phyloP scores from a whole-genome alignment of 768 basidiomycete species.

The Calocera viscosa region DNA sequence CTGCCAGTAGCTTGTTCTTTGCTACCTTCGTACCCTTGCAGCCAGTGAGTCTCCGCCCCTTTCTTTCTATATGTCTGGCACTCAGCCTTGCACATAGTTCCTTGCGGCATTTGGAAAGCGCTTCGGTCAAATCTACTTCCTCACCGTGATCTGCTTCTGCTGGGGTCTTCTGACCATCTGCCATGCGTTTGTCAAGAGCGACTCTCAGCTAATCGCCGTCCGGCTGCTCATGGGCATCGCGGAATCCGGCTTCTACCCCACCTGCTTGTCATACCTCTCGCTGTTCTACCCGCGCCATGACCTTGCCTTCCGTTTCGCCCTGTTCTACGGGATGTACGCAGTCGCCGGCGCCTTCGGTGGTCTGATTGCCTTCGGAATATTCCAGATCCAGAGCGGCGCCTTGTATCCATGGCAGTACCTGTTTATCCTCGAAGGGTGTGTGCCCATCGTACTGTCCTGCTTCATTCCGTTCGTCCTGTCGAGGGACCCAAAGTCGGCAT shows the following conservation, averaged over 20 bases:
- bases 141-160: not conserved
- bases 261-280: not conserved
- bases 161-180: not conserved
- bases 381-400: not conserved
- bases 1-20: constrained; percentile 14
- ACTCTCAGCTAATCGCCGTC: not conserved
- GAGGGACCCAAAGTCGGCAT: not conserved
- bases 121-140: not conserved
- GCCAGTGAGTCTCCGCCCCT: not conserved
- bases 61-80: not conserved
- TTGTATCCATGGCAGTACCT: not conserved
- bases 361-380: not conserved
- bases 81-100: not conserved
- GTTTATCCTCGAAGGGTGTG: not conserved
- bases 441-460: not conserved
- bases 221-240: not conserved
- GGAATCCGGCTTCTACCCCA: not conserved
- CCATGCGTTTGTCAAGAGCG: not conserved
- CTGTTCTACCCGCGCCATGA: not conserved
- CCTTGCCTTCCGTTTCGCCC: not conserved
- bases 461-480: not conserved
- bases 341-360: not conserved
- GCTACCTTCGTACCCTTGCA: constrained; percentile 9
- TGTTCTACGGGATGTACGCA: constrained; percentile 1
- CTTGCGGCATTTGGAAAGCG: not conserved